Evolutionary conservation across 1,284 basidiomycete genomes (phyloP).

Genomic region (Sporisorium graminicola): DNA sequence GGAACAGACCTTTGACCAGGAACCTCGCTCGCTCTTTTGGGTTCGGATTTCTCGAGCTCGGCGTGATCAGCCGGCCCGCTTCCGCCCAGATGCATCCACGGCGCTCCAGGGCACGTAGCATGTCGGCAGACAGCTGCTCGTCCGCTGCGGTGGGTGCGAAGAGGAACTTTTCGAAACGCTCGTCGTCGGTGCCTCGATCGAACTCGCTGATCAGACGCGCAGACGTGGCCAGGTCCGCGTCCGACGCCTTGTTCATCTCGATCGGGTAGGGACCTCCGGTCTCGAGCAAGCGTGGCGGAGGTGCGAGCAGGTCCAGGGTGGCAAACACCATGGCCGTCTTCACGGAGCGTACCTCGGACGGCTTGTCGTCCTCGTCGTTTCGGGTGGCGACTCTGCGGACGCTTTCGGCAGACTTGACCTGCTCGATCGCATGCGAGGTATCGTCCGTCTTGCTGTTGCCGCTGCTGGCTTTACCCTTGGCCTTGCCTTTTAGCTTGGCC

Average conservation of each 20-base stretch:
- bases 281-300: slow-evolving; percentile 37
- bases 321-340: slow-evolving; percentile 39
- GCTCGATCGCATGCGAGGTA: not conserved
- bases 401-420: slow-evolving; percentile 16
- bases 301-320: slow-evolving; percentile 45
- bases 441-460: not conserved
- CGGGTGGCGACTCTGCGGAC: not conserved
- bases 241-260: slow-evolving; percentile 44
- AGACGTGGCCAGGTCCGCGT: slow-evolving; percentile 28
- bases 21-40: slow-evolving; percentile 31
- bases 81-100: slow-evolving; percentile 41
- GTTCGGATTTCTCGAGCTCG: slow-evolving; percentile 33
- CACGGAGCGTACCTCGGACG: slow-evolving; percentile 9
- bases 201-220: slow-evolving; percentile 30
- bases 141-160: slow-evolving; percentile 18
- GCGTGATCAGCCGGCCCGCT: slow-evolving; percentile 41
- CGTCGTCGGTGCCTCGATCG: slow-evolving; percentile 24
- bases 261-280: slow-evolving; percentile 39
- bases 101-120: slow-evolving; percentile 37
- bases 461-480: slow-evolving; percentile 15
- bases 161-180: slow-evolving; percentile 27
- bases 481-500: slow-evolving; percentile 27
- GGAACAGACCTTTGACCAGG: slow-evolving; percentile 46
- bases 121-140: slow-evolving; percentile 17
- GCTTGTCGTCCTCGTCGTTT: not conserved